A percentile compares a stretch with the other conserved stretches of the same genome.
Conservation (phyloP, 2,329 filamentous ascomycete species). For the Hymenoscyphus fructigenus region DNA sequence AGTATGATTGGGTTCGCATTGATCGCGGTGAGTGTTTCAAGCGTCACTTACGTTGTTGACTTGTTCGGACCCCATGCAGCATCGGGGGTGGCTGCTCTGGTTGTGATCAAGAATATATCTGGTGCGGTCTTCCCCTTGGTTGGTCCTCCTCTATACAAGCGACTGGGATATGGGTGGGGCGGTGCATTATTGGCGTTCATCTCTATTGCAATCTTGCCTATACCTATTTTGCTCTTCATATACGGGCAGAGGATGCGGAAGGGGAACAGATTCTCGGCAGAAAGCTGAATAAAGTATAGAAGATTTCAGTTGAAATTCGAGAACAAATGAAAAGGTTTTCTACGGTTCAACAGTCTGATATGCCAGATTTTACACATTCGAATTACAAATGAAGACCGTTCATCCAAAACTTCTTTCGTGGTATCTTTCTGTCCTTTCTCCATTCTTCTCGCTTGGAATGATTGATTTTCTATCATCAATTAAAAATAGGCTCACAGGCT, state of each 20-base stretch:
- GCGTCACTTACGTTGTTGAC: constrained; percentile 45
- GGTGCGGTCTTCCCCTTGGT: constrained; percentile 52
- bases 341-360: too few species aligned
- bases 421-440: too few species aligned
- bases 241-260: not conserved
- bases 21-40: not conserved
- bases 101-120: constrained; percentile 44
- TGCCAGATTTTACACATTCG: too few species aligned
- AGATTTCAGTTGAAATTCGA: not conserved
- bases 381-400: too few species aligned
- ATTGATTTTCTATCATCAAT: too few species aligned
- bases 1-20: constrained; percentile 29
- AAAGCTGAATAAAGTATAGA: not conserved
- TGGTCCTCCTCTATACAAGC: constrained; percentile 44
- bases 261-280: not conserved
- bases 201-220: constrained; percentile 46
- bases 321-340: too few species aligned
- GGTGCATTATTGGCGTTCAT: constrained; percentile 49
- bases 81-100: constrained; percentile 40
- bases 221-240: constrained; percentile 24
- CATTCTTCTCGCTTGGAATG: too few species aligned
- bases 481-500: too few species aligned
- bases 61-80: constrained; percentile 42
- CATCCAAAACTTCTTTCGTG: too few species aligned
- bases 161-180: constrained; percentile 45